Evolutionary conservation across 768 basidiomycete species (phyloP).

Genomic region (Termitomyces bulborhizus): DNA sequence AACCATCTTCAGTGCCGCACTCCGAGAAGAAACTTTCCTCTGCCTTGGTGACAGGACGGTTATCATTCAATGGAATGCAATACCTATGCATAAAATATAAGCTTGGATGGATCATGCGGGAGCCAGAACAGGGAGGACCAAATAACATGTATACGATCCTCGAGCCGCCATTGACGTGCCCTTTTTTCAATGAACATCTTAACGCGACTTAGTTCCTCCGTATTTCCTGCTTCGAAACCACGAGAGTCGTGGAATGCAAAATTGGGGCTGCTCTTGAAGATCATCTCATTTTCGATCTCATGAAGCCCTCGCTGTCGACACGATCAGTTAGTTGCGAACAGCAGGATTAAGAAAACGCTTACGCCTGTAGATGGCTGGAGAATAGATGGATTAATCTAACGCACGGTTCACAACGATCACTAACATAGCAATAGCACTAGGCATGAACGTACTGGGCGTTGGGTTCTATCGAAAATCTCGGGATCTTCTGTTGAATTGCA

Average conservation of each 20-base stretch:
- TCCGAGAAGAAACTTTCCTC: slow-evolving; percentile 8
- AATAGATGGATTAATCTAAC: not conserved
- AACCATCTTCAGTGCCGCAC: slow-evolving; percentile 12
- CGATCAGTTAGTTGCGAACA: not conserved
- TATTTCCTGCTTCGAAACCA: slow-evolving; percentile 14
- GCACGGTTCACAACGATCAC: not conserved
- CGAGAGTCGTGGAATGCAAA: slow-evolving; percentile 11
- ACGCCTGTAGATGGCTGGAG: not conserved
- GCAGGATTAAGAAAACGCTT: not conserved
- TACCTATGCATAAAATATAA: slow-evolving; percentile 2
- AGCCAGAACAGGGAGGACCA: slow-evolving; percentile 3
- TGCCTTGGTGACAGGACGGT: slow-evolving; percentile 7
- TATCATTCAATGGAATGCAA: slow-evolving; percentile 10
- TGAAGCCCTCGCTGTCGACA: slow-evolving; percentile 7
- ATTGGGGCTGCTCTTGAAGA: slow-evolving; percentile 8
- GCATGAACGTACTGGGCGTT: slow-evolving; percentile 15
- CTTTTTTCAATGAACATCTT: slow-evolving; percentile 7
- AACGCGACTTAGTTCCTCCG: slow-evolving; percentile 1
- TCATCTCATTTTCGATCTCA: slow-evolving; percentile 10
- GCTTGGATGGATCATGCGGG: not conserved
- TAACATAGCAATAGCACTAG: not conserved
- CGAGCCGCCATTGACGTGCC: not conserved
- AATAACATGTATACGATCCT: slow-evolving; percentile 13
- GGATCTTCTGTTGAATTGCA: slow-evolving; percentile 29
- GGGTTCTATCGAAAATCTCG: slow-evolving; percentile 16